Evolutionary conservation across 2,329 filamentous ascomycete species (phyloP), one percentile per base, ranked within the genome.

Genomic region (Cercospora sp.): DNA sequence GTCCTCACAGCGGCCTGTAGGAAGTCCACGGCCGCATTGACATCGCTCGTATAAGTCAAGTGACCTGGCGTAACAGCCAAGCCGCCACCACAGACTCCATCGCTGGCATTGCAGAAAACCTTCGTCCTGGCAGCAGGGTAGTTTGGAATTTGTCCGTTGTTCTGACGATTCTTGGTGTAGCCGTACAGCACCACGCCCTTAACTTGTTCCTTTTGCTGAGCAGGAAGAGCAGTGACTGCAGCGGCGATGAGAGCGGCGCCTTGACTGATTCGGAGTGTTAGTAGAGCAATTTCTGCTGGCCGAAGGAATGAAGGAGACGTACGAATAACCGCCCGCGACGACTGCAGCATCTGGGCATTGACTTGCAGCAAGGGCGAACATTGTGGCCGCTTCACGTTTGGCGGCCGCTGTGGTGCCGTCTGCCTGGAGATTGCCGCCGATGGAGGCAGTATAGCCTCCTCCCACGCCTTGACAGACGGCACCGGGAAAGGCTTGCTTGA

Each of bases 131-230:
- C 73, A 4, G 67, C 32, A 3, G 80, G 78, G 63, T 78, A 81
- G 55, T 72, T 72, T 0, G 74, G 71, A 55, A 82, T 80, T 10
- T 71, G 68, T 12, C 80, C 79, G 30, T 67, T 64, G 61, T 80
- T 79, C 72, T 81, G 79, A 62, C 65, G 59, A 62, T 81, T 81
- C 69, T 77, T 75, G 5, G 80, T 81, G 72, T 82, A 79, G 12
- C 80, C 80, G 59, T 80, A 82, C 16, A 81, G 73, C 28, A 81
- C 79, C 2, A 79, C 74, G 13, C 80, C 80, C n/a, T 77, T 77
- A 65, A 81, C 73, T 30, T 75, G 74, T 30, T 73, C 62, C 63
- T 74, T 74, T 26, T 65, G 51, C 21, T 80, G 73, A 1, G 70
- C 67, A 13, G 71, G 32, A 13, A 79, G 73, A 9, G 73, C 71